Percentiles rank a stretch among this genome's conserved stretches.
These are phyloP conservation scores for Bolboschoenus planiculmis DNA, from an alignment of 176 grass and related monocot genomes.

Conservation along the genomic window DNA sequence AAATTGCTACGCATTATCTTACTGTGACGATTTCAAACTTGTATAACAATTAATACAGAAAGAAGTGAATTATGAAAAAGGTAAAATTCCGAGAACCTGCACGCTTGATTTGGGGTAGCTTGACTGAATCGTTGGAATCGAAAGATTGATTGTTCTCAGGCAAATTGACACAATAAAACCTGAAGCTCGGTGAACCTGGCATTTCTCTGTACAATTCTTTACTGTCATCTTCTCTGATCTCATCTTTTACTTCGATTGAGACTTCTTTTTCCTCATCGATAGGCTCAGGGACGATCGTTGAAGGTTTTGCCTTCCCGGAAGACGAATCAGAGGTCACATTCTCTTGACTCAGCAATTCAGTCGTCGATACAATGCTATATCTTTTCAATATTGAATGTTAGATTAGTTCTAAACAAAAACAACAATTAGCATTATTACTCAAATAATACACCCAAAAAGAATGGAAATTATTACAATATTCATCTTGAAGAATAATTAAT, in stretches of 20 bases:
- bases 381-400: background rate
- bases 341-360: constrained; percentile 15
- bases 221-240: background rate
- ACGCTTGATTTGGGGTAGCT: background rate
- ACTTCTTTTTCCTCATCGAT: constrained; percentile 17
- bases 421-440: background rate
- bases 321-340: background rate
- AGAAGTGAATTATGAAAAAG: background rate
- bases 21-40: background rate
- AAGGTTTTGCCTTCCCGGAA: constrained; percentile 15
- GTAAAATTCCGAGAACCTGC: background rate
- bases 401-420: background rate
- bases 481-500: background rate
- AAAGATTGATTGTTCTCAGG: constrained; percentile 21
- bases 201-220: background rate
- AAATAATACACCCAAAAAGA: background rate
- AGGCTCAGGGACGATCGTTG: constrained; percentile 4
- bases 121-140: constrained; percentile 7
- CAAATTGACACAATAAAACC: constrained; percentile 23
- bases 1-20: background rate
- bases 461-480: background rate
- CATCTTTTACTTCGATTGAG: background rate
- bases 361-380: constrained; percentile 15
- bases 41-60: background rate
- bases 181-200: constrained; percentile 22